These are phyloP conservation scores for Prunus yedoensis DNA, from an alignment of 331 rosid species.

Conservation along the genomic window DNA sequence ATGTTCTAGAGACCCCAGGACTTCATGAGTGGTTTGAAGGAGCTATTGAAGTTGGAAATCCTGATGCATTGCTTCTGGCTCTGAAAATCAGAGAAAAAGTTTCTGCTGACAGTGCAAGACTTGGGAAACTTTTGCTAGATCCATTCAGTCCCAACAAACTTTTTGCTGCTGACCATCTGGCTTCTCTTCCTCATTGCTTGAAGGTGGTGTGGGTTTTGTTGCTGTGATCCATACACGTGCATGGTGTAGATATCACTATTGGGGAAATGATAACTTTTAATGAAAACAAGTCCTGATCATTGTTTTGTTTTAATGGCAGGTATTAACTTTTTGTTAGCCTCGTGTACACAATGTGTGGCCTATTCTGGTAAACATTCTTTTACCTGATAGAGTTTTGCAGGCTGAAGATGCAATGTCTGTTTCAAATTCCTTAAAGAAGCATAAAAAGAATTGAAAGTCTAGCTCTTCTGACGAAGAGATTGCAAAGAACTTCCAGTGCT, in stretches of 20 bases:
- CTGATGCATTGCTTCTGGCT: conserved; percentile 90
- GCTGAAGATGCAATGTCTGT: conserved; percentile 58
- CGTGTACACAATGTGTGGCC: conserved; percentile 92
- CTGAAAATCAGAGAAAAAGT: conserved; percentile 55
- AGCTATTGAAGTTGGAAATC: conserved; percentile 75
- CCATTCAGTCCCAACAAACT: conserved; percentile 61
- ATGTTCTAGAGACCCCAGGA: conserved; percentile 29
- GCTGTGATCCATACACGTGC: background rate
- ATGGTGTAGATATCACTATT: background rate
- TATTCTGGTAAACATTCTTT: conserved; percentile 60
- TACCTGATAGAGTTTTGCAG: conserved; percentile 67
- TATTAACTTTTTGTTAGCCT: conserved; percentile 93
- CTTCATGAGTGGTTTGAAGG: conserved; percentile 77
- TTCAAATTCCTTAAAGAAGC: conserved; percentile 75
- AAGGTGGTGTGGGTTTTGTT: conserved; percentile 49
- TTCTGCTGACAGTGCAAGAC: conserved; percentile 43
- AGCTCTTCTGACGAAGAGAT: conserved; percentile 84
- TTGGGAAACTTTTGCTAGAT: conserved; percentile 64
- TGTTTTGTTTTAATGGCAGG: conserved; percentile 51
- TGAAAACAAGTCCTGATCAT: conserved; percentile 3
- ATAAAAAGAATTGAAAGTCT: conserved; percentile 74
- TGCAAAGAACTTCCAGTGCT: conserved; percentile 54
- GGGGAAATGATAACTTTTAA: background rate
- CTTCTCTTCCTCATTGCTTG: conserved; percentile 66
- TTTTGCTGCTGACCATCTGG: conserved; percentile 64